These are phyloP conservation scores for Brettanomyces nanus DNA, from an alignment of 805 yeast species.

Conservation along the genomic window DNA sequence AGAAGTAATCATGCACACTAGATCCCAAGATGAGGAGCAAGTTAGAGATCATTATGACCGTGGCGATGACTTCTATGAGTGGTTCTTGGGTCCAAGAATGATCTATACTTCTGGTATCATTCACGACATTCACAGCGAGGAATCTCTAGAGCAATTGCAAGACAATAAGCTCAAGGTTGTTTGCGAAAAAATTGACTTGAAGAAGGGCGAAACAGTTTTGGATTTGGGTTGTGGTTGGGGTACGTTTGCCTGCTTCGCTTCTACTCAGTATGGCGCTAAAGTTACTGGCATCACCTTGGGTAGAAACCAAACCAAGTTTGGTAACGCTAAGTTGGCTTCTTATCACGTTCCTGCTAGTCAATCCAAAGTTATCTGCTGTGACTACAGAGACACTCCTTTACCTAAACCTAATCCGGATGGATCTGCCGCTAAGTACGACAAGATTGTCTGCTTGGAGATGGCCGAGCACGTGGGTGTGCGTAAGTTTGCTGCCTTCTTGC, in stretches of 20 bases:
- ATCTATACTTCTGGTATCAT: constrained; percentile 84
- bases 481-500: constrained; percentile 65
- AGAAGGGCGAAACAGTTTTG: constrained; percentile 65
- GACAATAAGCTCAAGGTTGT: constrained; percentile 85
- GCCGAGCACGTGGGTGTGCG: constrained; percentile 94
- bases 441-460: constrained; percentile 89
- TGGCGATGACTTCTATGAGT: constrained; percentile 89
- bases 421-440: constrained; percentile 50
- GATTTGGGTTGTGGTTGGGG: constrained; percentile 98
- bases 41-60: constrained; percentile 94
- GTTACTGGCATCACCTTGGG: constrained; percentile 90
- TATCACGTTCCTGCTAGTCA: constrained; percentile 66
- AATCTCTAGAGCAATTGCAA: constrained; percentile 72
- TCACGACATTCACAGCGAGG: constrained; percentile 60
- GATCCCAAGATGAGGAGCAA: constrained; percentile 93
- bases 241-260: constrained; percentile 77
- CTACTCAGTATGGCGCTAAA: constrained; percentile 72
- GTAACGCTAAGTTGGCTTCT: constrained; percentile 58
- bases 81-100: constrained; percentile 95
- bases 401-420: constrained; percentile 39
- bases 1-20: constrained; percentile 84
- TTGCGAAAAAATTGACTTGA: constrained; percentile 74
- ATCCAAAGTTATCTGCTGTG: constrained; percentile 70
- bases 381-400: constrained; percentile 84
- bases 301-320: constrained; percentile 85